Conservation (phyloP, 768 basidiomycete species). For the Cystoderma amianthinum region DNA sequence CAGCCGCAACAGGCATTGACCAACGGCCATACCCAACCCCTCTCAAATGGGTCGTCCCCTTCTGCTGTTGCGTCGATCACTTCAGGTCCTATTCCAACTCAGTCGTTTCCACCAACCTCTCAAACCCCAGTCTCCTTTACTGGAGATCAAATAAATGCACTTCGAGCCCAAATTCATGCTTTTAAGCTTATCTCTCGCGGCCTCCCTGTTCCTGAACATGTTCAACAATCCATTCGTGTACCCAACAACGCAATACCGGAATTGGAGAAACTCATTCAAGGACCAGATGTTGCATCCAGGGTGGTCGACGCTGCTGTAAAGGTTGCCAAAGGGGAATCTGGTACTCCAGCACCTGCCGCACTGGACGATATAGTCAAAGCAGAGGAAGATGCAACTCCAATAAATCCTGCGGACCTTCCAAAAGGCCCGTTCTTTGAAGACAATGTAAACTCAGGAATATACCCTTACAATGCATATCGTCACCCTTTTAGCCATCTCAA, state of each 20-base stretch:
- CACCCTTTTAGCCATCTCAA: slow-evolving; percentile 81
- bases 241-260: slow-evolving; percentile 55
- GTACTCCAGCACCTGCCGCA: slow-evolving; percentile 16
- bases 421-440: slow-evolving; percentile 76
- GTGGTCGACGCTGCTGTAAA: slow-evolving; percentile 75
- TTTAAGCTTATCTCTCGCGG: slow-evolving; percentile 68
- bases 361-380: slow-evolving; percentile 42
- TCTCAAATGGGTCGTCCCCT: slow-evolving; percentile 33
- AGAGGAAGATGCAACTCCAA: slow-evolving; percentile 42
- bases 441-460: slow-evolving; percentile 72
- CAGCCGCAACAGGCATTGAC: slow-evolving; percentile 23
- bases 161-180: slow-evolving; percentile 80
- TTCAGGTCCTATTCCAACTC: slow-evolving; percentile 43
- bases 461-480: slow-evolving; percentile 87
- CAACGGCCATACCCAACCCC: slow-evolving; percentile 43
- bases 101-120: slow-evolving; percentile 44
- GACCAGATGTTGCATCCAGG: slow-evolving; percentile 50
- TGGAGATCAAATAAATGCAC: slow-evolving; percentile 61
- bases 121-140: slow-evolving; percentile 78
- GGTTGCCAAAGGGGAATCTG: slow-evolving; percentile 49
- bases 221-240: slow-evolving; percentile 66
- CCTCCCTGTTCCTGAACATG: slow-evolving; percentile 56
- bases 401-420: slow-evolving; percentile 55
- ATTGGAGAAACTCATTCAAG: slow-evolving; percentile 59
- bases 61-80: slow-evolving; percentile 28